Evolutionary conservation across 768 basidiomycete genomes (phyloP).

Genomic region (Cyclocybe cylindracea): DNA sequence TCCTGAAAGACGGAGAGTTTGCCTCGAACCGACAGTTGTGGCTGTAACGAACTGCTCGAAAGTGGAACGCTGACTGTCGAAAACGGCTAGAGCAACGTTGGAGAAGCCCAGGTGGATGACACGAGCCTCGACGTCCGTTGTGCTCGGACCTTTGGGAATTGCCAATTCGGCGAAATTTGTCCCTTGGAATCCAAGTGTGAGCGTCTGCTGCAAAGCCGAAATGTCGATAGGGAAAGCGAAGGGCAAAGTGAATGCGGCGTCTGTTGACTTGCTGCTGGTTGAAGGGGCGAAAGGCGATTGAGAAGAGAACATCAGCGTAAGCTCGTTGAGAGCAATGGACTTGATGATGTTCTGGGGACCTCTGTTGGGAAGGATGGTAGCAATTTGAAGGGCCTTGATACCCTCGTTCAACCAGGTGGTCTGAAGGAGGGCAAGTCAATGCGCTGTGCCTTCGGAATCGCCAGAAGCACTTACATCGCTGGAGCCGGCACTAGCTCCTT

Average conservation of each 20-base stretch:
- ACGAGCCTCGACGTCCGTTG: conserved; percentile 62
- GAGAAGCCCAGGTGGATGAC: conserved; percentile 62
- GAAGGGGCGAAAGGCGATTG: conserved; percentile 57
- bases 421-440: conserved; percentile 28
- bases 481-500: conserved; percentile 59
- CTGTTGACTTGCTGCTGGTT: conserved; percentile 59
- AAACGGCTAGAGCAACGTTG: conserved; percentile 60
- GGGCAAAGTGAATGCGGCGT: conserved; percentile 65
- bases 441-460: not conserved
- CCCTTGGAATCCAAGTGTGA: conserved; percentile 52
- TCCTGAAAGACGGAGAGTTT: conserved; percentile 55
- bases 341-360: conserved; percentile 65
- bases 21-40: conserved; percentile 48
- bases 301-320: conserved; percentile 59
- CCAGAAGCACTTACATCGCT: conserved; percentile 44
- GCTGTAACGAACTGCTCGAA: conserved; percentile 66
- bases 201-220: conserved; percentile 57
- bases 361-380: conserved; percentile 61
- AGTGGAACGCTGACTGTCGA: conserved; percentile 43
- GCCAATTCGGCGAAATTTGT: conserved; percentile 59
- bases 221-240: conserved; percentile 75
- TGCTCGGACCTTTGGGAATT: conserved; percentile 56
- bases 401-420: conserved; percentile 75
- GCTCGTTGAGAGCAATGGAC: conserved; percentile 59
- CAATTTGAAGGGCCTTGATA: conserved; percentile 61